Base-by-base conservation (phyloP, 768 basidiomycete species). In the Cyclocybe cylindracea region DNA sequence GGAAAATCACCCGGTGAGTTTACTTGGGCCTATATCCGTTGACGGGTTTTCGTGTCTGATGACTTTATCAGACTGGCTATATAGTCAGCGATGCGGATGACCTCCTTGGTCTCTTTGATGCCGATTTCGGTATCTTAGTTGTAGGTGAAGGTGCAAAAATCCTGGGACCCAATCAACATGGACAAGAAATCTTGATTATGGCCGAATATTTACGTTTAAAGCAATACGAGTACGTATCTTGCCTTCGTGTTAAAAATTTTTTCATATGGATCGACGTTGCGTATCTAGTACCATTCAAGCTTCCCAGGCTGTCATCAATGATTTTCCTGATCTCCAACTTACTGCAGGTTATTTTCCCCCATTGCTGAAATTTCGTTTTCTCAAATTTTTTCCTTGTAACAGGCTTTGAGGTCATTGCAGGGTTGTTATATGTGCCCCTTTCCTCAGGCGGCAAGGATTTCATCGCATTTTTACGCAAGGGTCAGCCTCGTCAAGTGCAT, bases 21-120 rank as follows among this genome's bases (percentile, higher is more conserved):
- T 14, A 2, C 10, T 50, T 41, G 16, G 18, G 31, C 19, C 16
- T 18, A 46, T 19, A 19, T 14, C 5, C 10, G 19, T 7, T n/a
- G 9, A 40, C 24, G 18, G 14, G 16, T 37, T 10, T n/a, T 42
- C 34, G 13, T 46, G 7, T 13, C 47, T 45, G 39, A 19, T 42
- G 39, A 41, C 36, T 14, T 50, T 3, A 31, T 16, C 55, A 78
- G 78, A 80, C 83, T 8, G 89, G 88, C 0, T 89, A 89, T 65
- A 87, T 91, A 54, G 84, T 91, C 14, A 88, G 86, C 48, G 87
- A 89, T 61, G 83, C 89, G 1, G 85, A 91, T 59, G 90, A 94
- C 62, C 72, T 92, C 2, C 74, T 94, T 4, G 77, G 80, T 2
- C 66, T 92, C 34, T 92, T 94, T 62, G 89, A 90, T 61, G 89